These are phyloP conservation scores for Podila epicladia DNA, from an alignment of 192 early-diverging fungal genomes.

Conservation along the genomic window DNA sequence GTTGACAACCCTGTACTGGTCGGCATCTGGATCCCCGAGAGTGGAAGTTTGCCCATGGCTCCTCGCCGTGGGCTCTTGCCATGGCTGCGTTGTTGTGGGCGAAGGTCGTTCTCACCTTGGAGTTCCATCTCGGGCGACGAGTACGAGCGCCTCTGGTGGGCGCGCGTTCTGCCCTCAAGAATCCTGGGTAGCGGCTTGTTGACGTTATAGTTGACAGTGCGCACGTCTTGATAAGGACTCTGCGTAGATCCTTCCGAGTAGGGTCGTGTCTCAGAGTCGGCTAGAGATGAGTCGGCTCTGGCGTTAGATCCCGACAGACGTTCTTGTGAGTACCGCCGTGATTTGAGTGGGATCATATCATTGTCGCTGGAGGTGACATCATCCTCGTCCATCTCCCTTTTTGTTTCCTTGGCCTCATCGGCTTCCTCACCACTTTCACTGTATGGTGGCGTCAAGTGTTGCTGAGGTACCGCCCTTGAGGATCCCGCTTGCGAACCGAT, in stretches of 20 bases:
- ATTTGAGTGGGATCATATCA: background rate
- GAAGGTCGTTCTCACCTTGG: no score
- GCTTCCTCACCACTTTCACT: background rate
- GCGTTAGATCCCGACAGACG: no score
- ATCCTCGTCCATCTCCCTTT: background rate
- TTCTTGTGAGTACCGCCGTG: background rate
- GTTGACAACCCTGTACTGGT: slow-evolving; percentile 3
- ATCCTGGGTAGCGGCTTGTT: no score
- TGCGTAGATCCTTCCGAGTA: no score
- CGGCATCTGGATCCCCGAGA: background rate
- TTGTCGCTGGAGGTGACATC: background rate
- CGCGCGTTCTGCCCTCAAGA: background rate
- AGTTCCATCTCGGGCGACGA: background rate
- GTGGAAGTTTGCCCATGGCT: no score
- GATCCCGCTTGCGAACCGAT: no score
- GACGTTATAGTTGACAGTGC: no score
- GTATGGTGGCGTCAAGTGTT: no score
- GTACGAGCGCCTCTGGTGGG: background rate
- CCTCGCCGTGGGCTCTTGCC: background rate
- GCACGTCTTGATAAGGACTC: no score
- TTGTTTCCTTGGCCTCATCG: background rate
- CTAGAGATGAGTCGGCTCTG: no score
- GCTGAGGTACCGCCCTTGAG: no score
- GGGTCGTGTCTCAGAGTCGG: no score
- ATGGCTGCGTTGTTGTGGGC: background rate